Percentiles rank a stretch among this genome's conserved stretches.
Conservation (phyloP, 2,329 filamentous ascomycete genomes). For the Paraphaeosphaeria minitans region DNA sequence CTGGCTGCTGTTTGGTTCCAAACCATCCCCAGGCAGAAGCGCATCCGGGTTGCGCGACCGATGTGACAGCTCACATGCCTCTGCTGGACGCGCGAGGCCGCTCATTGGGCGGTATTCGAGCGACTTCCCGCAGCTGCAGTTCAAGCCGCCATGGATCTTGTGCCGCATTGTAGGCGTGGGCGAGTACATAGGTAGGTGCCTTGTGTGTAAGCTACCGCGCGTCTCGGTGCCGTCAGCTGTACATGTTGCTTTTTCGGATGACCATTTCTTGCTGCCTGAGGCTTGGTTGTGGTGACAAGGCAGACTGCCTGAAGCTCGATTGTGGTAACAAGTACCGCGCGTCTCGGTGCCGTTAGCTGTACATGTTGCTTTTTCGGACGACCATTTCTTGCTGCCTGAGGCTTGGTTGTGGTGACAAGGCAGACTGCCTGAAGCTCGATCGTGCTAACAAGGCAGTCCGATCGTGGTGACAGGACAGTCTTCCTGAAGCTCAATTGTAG, state of each 20-base stretch:
- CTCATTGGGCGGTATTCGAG: slow-evolving; percentile 24
- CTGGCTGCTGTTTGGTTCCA: slow-evolving; percentile 9
- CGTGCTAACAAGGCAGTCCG: too few species aligned
- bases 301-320: too few species aligned
- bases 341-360: slow-evolving; percentile 5
- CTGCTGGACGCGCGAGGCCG: slow-evolving; percentile 15
- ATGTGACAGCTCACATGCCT: slow-evolving; percentile 24
- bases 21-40: slow-evolving; percentile 24
- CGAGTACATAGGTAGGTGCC: not conserved
- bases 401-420: not conserved
- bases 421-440: too few species aligned
- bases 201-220: not conserved
- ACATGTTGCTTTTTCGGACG: slow-evolving; percentile 3
- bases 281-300: not conserved
- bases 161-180: slow-evolving; percentile 3
- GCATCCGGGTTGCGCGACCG: slow-evolving; percentile 11
- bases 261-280: not conserved
- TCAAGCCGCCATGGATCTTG: not conserved
- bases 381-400: not conserved
- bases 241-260: slow-evolving; percentile 3
- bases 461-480: too few species aligned
- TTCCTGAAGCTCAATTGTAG: too few species aligned
- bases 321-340: too few species aligned
- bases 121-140: slow-evolving; percentile 17
- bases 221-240: slow-evolving; percentile 5